Conservation (phyloP, 2,329 filamentous ascomycete species). For the Elsinoe necatrix region DNA sequence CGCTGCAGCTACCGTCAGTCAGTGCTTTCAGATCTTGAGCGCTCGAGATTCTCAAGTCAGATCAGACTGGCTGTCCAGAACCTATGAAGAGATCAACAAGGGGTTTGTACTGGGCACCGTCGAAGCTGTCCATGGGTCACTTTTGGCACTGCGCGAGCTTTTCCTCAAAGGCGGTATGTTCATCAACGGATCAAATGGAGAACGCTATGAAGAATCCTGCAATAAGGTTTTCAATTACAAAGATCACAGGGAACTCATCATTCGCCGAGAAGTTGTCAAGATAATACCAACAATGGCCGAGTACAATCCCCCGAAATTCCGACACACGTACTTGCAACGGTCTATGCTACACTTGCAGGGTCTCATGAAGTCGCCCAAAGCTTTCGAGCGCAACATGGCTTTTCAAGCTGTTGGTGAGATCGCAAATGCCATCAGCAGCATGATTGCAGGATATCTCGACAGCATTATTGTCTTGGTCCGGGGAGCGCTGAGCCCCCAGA, state of each 20-base stretch:
- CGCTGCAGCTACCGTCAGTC: conserved; percentile 84
- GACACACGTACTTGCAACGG: conserved; percentile 76
- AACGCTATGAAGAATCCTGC: conserved; percentile 76
- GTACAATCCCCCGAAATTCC: conserved; percentile 87
- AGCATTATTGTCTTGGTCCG: conserved; percentile 88
- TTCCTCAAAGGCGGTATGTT: conserved; percentile 96
- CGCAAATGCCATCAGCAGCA: conserved; percentile 89
- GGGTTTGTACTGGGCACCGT: conserved; percentile 74
- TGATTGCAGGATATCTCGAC: conserved; percentile 90
- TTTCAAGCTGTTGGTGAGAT: conserved; percentile 95
- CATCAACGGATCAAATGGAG: conserved; percentile 64
- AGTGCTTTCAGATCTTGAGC: conserved; percentile 91
- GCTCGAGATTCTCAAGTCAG: conserved; percentile 85
- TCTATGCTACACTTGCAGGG: conserved; percentile 96
- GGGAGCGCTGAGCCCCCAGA: conserved; percentile 77
- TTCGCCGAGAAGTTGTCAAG: conserved; percentile 79
- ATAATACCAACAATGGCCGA: conserved; percentile 88
- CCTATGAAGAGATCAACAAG: conserved; percentile 74
- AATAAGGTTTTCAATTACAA: conserved; percentile 89
- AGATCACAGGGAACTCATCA: conserved; percentile 80
- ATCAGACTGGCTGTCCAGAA: conserved; percentile 78
- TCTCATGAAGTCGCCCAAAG: conserved; percentile 85
- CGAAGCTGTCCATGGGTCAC: conserved; percentile 86
- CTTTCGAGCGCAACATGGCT: conserved; percentile 70
- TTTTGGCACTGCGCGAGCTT: conserved; percentile 86